Percentiles rank a stretch among this genome's conserved stretches.
phyloP scores from a whole-genome alignment of 192 early-diverging fungal genomes.

The Linnemannia hyalina region DNA sequence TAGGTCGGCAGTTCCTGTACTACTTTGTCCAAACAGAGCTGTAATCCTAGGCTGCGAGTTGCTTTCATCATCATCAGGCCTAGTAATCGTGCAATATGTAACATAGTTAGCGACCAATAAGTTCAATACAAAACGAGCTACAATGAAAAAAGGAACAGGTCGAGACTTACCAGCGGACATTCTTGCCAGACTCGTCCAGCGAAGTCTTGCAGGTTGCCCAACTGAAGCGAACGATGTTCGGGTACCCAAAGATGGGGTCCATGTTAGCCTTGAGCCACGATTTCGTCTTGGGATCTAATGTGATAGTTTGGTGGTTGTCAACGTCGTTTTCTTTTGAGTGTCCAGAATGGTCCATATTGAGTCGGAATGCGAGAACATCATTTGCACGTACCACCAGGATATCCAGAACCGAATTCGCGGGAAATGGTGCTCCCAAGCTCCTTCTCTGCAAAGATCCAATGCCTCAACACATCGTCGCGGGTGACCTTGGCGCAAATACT shows the following conservation, averaged over 20 bases:
- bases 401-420: constrained; percentile 88
- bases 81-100: not conserved
- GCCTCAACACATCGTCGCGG: constrained; percentile 74
- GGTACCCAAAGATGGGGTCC: constrained; percentile 94
- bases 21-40: constrained; percentile 27
- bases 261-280: constrained; percentile 84
- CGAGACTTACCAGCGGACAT: constrained; percentile 67
- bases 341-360: not conserved
- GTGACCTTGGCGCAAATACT: constrained; percentile 96
- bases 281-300: constrained; percentile 89
- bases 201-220: constrained; percentile 90
- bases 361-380: not conserved
- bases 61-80: constrained; percentile 39
- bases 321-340: not conserved
- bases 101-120: not conserved
- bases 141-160: not conserved
- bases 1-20: constrained; percentile 1
- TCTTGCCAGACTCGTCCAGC: constrained; percentile 71
- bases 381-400: constrained; percentile 75
- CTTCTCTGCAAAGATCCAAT: constrained; percentile 79
- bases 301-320: not conserved
- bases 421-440: constrained; percentile 60
- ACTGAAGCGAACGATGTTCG: constrained; percentile 91
- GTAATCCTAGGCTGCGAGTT: constrained; percentile 43
- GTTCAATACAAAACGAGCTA: not conserved